phyloP scores from a whole-genome alignment of 139 green algal species.

The Auxenochlorella protothecoides region DNA sequence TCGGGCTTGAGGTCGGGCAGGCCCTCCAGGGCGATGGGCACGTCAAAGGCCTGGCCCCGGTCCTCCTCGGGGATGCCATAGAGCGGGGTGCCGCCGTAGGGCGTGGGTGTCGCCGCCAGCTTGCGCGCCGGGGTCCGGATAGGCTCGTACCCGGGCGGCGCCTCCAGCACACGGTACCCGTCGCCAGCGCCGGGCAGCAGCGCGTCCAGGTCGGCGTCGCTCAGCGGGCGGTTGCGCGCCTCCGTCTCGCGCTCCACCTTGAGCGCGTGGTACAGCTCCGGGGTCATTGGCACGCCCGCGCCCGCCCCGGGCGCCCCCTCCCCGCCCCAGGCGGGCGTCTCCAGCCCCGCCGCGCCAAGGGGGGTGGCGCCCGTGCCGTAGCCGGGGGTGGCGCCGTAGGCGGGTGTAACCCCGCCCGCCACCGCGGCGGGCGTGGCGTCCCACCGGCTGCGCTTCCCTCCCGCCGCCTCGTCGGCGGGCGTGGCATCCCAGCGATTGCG shows the following conservation, averaged over 20 bases:
- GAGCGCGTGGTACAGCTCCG: constrained; percentile 63
- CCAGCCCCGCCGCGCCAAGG: constrained; percentile 49
- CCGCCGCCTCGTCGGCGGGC: constrained; percentile 12
- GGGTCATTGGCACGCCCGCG: constrained; percentile 49
- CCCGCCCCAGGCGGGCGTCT: constrained; percentile 37
- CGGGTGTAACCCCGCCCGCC: constrained; percentile 6
- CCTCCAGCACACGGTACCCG: constrained; percentile 75
- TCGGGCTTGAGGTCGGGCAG: constrained; percentile 95
- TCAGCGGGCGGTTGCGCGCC: constrained; percentile 81
- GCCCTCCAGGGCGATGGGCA: constrained; percentile 60
- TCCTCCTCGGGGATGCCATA: constrained; percentile 74
- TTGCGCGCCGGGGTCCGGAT: constrained; percentile 89
- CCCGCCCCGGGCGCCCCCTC: constrained; percentile 8
- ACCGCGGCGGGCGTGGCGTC: constrained; percentile 26
- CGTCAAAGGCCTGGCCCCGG: constrained; percentile 60
- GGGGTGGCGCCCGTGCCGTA: constrained; percentile 53
- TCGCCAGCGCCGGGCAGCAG: constrained; percentile 80
- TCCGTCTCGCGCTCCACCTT: constrained; percentile 80
- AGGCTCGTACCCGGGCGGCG: constrained; percentile 79
- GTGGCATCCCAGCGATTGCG: constrained; percentile 68
- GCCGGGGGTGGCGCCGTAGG: constrained; percentile 23
- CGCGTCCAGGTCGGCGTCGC: constrained; percentile 90
- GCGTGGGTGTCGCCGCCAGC: constrained; percentile 84
- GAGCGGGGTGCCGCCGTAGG: constrained; percentile 63
- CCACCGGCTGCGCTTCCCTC: constrained; percentile 27